Evolutionary conservation across 345 rosid species (phyloP).

Genomic region (Clausena lansium): DNA sequence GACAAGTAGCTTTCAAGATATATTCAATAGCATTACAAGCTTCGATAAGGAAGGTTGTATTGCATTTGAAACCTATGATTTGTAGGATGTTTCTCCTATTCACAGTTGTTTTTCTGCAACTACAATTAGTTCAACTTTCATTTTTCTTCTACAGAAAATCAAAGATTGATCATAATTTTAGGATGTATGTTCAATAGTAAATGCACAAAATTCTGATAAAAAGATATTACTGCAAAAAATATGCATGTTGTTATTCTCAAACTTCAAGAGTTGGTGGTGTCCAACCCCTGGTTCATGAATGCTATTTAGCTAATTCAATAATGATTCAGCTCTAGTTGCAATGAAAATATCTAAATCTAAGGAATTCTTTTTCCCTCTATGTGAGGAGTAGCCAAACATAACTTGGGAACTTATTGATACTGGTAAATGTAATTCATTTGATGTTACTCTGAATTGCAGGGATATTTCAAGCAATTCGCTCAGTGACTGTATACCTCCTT

Average conservation of each 20-base stretch:
- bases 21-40: background rate
- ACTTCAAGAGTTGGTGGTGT: background rate
- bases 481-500: conserved; percentile 70
- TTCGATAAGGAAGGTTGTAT: background rate
- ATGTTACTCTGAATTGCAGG: conserved; percentile 33
- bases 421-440: conserved; percentile 2
- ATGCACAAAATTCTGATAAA: background rate
- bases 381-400: background rate
- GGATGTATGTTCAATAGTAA: background rate
- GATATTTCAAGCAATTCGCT: conserved; percentile 82
- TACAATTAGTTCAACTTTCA: background rate
- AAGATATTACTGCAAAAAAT: background rate
- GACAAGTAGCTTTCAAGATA: background rate
- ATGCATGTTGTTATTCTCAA: background rate
- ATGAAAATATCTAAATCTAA: background rate
- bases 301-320: background rate
- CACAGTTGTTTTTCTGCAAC: background rate
- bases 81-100: background rate
- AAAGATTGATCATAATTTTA: background rate
- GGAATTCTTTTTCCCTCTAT: background rate
- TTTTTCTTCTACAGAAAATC: background rate
- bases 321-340: background rate
- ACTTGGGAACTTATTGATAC: background rate
- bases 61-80: background rate
- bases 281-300: background rate